Conservation (phyloP, 306 rosid genomes). For the Luffa aegyptiaca region DNA sequence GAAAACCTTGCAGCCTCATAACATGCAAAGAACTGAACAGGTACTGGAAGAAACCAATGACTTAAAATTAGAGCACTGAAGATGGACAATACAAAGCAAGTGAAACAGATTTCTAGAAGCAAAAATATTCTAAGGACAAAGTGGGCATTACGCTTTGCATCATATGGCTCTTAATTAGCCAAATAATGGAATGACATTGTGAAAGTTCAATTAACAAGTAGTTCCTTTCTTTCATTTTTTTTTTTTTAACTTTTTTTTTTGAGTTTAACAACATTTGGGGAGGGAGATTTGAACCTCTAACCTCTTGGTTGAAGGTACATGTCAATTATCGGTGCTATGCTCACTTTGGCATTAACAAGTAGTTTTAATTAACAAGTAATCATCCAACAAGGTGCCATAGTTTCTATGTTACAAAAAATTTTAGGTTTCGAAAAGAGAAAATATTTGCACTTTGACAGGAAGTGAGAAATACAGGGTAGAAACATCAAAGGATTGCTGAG, state of each 20-base stretch:
- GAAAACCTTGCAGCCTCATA: slow-evolving; percentile 53
- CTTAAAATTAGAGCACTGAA: background rate
- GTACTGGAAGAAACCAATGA: slow-evolving; percentile 42
- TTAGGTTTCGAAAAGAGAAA: background rate
- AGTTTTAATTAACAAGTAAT: background rate
- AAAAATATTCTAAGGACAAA: too few relatives aligned
- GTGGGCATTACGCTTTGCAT: too few relatives aligned
- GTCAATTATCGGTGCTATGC: too few relatives aligned
- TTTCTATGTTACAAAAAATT: background rate
- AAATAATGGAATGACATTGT: background rate
- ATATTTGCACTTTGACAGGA: background rate
- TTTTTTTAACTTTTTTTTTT: too few relatives aligned
- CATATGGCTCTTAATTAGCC: background rate
- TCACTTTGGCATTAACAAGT: too few relatives aligned
- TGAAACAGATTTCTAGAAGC: too few relatives aligned
- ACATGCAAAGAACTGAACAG: slow-evolving; percentile 57
- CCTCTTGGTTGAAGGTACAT: too few relatives aligned
- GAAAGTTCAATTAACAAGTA: background rate
- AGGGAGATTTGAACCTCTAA: too few relatives aligned
- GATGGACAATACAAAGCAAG: too few relatives aligned
- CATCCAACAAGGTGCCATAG: background rate
- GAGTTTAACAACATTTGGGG: too few relatives aligned
- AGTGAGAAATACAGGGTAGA: background rate
- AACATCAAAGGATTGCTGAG: background rate
- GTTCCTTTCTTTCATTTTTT: too few relatives aligned